Percentiles rank a stretch among this genome's conserved stretches.
Evolutionary conservation across 1,284 basidiomycete genomes (phyloP).

Genomic region (Laetiporus sulphureus): DNA sequence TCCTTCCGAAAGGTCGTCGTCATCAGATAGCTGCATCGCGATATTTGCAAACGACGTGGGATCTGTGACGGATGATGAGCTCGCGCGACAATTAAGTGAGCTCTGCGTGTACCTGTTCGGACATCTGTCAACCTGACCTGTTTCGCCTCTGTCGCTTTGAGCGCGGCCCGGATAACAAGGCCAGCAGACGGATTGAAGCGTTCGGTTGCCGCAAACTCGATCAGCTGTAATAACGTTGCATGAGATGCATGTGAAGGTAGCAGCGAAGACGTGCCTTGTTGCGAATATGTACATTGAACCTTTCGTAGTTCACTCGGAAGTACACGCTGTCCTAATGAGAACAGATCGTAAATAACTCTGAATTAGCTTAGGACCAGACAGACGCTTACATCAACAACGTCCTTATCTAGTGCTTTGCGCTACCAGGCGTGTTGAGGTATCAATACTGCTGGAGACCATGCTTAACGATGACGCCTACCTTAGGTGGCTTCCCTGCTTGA

Average conservation of each 20-base stretch:
- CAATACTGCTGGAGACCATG: conserved; percentile 4
- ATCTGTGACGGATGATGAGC: conserved; percentile 32
- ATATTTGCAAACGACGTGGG: conserved; percentile 58
- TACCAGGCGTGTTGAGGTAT: too few relatives aligned
- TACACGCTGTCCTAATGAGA: conserved; percentile 58
- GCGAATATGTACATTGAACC: conserved; percentile 84
- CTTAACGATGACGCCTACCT: conserved; percentile 34
- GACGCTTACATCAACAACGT: conserved; percentile 58
- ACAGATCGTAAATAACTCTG: background rate
- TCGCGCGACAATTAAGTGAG: background rate
- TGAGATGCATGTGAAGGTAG: background rate
- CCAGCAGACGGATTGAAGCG: conserved; percentile 75
- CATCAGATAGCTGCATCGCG: conserved; percentile 53
- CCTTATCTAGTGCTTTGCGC: conserved; percentile 52
- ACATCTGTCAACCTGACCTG: conserved; percentile 56
- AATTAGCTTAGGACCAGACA: background rate
- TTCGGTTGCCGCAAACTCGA: conserved; percentile 68
- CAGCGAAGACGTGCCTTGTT: conserved; percentile 55
- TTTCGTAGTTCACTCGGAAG: conserved; percentile 85
- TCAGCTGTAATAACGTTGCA: conserved; percentile 43
- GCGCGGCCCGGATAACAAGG: conserved; percentile 60
- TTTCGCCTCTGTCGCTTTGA: conserved; percentile 63
- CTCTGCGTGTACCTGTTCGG: conserved; percentile 47
- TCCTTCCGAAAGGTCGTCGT: conserved; percentile 48
- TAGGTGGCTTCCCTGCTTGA: conserved; percentile 38